Conservation (phyloP, 1,139 yeast species). For the Suhomyces bokatorum region DNA sequence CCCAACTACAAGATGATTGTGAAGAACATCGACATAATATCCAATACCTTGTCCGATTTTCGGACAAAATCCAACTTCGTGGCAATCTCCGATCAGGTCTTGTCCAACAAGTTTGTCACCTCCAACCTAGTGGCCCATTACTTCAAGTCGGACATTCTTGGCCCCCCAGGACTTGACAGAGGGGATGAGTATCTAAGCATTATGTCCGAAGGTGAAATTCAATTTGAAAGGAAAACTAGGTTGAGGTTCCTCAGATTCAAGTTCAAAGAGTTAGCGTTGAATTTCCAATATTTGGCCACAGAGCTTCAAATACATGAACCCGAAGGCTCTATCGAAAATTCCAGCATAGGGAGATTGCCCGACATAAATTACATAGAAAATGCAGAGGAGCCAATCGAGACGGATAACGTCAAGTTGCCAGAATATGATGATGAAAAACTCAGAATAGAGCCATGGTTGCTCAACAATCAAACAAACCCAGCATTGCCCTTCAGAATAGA, state of each 20-base stretch:
- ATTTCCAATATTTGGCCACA: conserved; percentile 5
- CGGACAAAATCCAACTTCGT: not conserved
- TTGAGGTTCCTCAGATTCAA: conserved; percentile 15
- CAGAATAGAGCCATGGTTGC: conserved; percentile 6
- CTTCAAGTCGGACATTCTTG: conserved; percentile 2
- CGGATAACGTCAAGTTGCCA: conserved; percentile 10
- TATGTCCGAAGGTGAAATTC: conserved; percentile 8
- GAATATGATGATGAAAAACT: conserved; percentile 14
- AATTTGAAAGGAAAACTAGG: conserved; percentile 13
- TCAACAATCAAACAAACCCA: not conserved
- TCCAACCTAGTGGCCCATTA: not conserved
- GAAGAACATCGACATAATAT: conserved; percentile 2
- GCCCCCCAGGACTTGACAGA: not conserved
- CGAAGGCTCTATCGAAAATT: not conserved
- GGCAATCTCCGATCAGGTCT: conserved; percentile 9
- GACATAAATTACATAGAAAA: conserved; percentile 1
- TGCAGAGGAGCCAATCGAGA: conserved; percentile 8
- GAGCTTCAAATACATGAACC: not conserved
- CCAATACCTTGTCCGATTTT: conserved; percentile 3
- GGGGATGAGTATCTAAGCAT: conserved; percentile 7
- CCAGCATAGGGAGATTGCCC: not conserved
- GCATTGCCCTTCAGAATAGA: conserved; percentile 2
- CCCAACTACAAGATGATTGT: conserved; percentile 5
- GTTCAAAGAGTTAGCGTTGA: conserved; percentile 16
- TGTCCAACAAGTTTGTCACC: conserved; percentile 11